Percentiles rank a stretch among this genome's conserved stretches.
phyloP scores from a whole-genome alignment of 352 stramenopile genomes.

The Phytophthora parvispora region DNA sequence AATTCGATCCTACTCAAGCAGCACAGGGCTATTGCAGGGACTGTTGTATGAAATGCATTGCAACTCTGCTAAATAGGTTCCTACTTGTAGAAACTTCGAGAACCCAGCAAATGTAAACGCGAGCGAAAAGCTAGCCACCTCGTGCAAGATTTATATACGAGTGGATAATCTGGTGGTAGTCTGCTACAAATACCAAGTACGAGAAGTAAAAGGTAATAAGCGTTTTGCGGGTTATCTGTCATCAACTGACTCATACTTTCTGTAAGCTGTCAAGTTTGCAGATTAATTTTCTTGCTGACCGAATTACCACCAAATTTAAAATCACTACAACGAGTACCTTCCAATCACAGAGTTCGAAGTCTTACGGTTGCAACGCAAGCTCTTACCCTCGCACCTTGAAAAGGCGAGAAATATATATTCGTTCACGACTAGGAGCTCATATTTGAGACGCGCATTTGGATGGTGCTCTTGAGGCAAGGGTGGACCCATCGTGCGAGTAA shows the following conservation, averaged over 20 bases:
- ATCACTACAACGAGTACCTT: neutral
- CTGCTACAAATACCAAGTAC: too few species aligned
- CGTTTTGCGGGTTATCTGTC: too few species aligned
- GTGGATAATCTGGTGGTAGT: too few species aligned
- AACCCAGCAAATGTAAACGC: neutral
- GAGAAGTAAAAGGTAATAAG: too few species aligned
- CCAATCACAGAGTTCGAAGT: too few species aligned
- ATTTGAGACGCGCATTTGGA: neutral
- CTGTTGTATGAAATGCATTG: neutral
- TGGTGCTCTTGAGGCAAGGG: neutral
- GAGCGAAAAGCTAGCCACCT: neutral
- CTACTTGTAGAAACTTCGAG: constrained; percentile 6
- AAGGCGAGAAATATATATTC: too few species aligned
- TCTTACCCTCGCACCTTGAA: too few species aligned
- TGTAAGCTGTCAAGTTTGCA: neutral
- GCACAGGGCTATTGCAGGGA: neutral
- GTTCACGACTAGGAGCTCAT: too few species aligned
- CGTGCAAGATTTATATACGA: neutral
- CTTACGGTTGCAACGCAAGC: too few species aligned
- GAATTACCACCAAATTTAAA: neutral
- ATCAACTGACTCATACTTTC: neutral
- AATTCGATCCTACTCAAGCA: too few species aligned
- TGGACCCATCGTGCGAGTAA: too few species aligned
- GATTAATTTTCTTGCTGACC: neutral
- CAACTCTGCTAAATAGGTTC: neutral